Base-by-base conservation (phyloP, 2,329 filamentous ascomycete genomes). In the Trichothecium sympodiale region DNA sequence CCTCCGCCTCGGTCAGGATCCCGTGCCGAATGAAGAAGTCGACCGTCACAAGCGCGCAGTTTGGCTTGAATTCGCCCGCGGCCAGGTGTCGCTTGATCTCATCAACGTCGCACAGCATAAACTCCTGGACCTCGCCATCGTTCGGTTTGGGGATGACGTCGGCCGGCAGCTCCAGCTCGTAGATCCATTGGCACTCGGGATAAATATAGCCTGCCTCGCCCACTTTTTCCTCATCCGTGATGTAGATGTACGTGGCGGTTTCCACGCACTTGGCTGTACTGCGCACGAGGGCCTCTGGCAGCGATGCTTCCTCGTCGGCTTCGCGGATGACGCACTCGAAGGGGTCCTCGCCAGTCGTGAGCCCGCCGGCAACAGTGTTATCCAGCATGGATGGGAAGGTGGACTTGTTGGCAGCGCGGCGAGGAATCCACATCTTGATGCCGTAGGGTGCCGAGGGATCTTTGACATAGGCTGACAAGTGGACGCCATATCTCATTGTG, bases 321-420 rank as follows among this genome's bases (percentile, higher is more conserved):
- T 98, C 91, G 36, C 89, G 76, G 15, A 95, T 70, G 35, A 94
- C 62, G 54, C 82, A 86, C 52, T 89, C 86, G 33, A 87, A 80
- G 0, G 84, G 82, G 16, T 69, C 69, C 55, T 95, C 88, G 12
- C 80, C 82, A 1, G 84, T 83, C 54, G 81, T 78, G 46, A 96
- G 78, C 0, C 61, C 73, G n/a, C 73, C 73, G 0, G 88, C 91
- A 6, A 94, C 91, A 2, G 87, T 87, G 56, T 96, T 98, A 58
- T 98, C 91, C 45, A 98, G 67, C 72, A 95, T 88, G n/a, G 82
- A 73, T 0, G 82, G 80, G 52, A 89, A 98, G 0, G 87, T 95
- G 45, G 83, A 76, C 65, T 96, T 98, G 39, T 66, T 73, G 34
- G 65, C 67, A 10, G 87, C 74, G 8, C 91, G 71, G 31, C 79